Percentiles rank a stretch among this genome's conserved stretches.
Evolutionary conservation across 495 filamentous ascomycete species (phyloP).

Genomic region (Xylaria grammica): DNA sequence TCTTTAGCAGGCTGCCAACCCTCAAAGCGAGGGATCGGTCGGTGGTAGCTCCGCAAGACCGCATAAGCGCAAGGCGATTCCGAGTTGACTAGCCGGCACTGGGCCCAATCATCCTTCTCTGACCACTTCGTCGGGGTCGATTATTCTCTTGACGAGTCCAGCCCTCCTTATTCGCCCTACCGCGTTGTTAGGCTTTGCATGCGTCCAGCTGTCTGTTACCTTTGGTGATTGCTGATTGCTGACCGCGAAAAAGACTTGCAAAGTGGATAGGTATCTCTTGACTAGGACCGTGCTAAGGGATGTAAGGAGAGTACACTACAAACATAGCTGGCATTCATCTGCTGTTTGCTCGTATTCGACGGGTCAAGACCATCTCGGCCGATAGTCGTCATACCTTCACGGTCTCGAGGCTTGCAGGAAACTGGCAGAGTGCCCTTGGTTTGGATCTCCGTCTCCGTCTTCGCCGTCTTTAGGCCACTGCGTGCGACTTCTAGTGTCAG

Average conservation of each 20-base stretch:
- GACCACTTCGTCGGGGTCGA: conserved; percentile 11
- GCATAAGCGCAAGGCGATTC: conserved; percentile 11
- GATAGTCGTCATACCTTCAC: background rate
- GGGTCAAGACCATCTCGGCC: background rate
- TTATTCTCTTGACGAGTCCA: background rate
- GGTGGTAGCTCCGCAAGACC: conserved; percentile 6
- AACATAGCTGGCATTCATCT: background rate
- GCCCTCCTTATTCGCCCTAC: background rate
- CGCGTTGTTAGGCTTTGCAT: conserved; percentile 3
- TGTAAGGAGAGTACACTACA: conserved; percentile 10
- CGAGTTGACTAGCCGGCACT: background rate
- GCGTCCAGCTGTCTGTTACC: background rate
- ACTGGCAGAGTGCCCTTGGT: conserved; percentile 8
- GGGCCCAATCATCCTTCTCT: background rate
- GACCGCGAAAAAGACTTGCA: background rate
- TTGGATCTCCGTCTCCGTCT: conserved; percentile 1
- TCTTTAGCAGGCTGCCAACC: background rate
- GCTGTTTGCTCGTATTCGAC: background rate
- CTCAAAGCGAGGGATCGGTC: background rate
- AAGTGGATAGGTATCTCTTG: background rate
- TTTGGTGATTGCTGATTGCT: background rate
- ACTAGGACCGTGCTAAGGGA: background rate
- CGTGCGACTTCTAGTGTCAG: conserved; percentile 13
- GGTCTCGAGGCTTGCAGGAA: background rate
- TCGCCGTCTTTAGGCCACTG: conserved; percentile 1